Percentiles rank a stretch among this genome's conserved stretches.
Evolutionary conservation across 257 asterid genomes (phyloP).

Genomic region (Echium plantagineum): DNA sequence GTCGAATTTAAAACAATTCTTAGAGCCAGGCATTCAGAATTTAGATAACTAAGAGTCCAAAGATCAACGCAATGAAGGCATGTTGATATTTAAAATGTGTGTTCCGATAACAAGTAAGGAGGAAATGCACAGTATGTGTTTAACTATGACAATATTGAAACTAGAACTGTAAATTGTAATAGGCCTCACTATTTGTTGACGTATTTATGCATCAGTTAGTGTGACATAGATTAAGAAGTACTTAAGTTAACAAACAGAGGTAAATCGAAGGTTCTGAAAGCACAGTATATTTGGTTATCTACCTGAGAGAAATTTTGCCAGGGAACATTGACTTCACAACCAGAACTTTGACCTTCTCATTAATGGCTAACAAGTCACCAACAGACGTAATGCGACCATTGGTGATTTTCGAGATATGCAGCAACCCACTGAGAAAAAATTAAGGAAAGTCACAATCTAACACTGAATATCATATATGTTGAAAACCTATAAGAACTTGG

Average conservation of each 20-base stretch:
- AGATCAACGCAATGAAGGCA: no score
- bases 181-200: no score
- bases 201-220: neutral
- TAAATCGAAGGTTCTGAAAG: no score
- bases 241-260: neutral
- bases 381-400: conserved; percentile 47
- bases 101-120: no score
- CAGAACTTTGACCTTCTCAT: conserved; percentile 73
- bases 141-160: no score
- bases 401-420: conserved; percentile 74
- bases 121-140: no score
- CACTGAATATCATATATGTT: neutral
- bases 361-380: conserved; percentile 51
- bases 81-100: no score
- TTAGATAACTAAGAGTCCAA: no score
- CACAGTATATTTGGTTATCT: conserved; percentile 6
- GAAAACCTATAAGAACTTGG: neutral
- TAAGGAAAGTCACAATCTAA: neutral
- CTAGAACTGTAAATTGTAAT: no score
- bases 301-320: conserved; percentile 84
- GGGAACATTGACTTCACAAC: conserved; percentile 70
- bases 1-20: neutral
- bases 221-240: neutral
- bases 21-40: no score
- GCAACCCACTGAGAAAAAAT: conserved; percentile 57